Evolutionary conservation across 2,329 filamentous ascomycete genomes (phyloP), one percentile per base, ranked within the genome.

Genomic region (Alternaria sp.): DNA sequence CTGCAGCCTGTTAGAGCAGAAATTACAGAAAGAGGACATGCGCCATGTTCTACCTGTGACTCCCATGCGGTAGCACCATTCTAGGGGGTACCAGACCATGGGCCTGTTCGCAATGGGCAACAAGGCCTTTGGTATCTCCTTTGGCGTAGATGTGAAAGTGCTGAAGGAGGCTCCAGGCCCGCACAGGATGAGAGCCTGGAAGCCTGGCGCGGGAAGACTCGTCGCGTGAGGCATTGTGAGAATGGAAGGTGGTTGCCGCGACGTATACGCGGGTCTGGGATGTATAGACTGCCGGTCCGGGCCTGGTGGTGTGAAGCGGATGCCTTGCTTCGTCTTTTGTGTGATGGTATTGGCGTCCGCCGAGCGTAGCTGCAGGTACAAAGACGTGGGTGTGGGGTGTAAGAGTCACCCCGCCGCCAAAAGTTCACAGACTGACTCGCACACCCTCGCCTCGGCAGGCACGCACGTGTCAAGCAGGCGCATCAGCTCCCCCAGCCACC

Each of bases 51-150:
- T 39, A 91, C 90, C 85, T 72, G 89, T 91, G 66, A 94, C 87
- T 68, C 92, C 91, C 77, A 90, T 91, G 38, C 91, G 88, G 74
- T 93, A 91, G 79, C 91, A 94, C 81, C 92, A 94, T 71, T 94
- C 91, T 41, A 95, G 86, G 6, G 92, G 89, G 76, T 95, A 95
- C 91, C 92, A 94, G 46, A 95, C 89, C 92, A 95, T 95, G 1
- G 92, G 92, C 68, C 92, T 82, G 77, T 95, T 95, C 36, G 92
- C 92, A 61, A 95, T 91, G 6, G 92, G 92, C 7, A 95, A 81
- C 22, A 95, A 85, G 9, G 92, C 91, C 80, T 95, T 95, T 9
- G 92, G 91, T 62, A 91, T 89, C 74, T 94, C 90, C 79, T 91
- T 88, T 5, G 91, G 90, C 63, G 89, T 92, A 3, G 91, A 89